A percentile compares a stretch with the other conserved stretches of the same genome.
Conservation (phyloP, 2,329 filamentous ascomycete species). For the Didymella arachidicola region DNA sequence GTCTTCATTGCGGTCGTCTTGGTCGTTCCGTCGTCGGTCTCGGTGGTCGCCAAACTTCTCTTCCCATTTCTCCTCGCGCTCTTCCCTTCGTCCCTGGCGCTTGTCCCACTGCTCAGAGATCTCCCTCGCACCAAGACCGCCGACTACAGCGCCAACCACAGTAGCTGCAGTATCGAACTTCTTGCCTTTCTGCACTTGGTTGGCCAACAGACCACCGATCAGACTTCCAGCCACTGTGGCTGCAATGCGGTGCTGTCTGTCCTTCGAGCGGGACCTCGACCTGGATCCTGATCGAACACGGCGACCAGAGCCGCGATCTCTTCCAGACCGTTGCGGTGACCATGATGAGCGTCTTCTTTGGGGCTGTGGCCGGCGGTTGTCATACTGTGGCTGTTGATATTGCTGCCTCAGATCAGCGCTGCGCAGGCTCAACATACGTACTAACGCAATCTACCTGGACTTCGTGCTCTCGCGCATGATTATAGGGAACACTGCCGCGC, state of each 20-base stretch:
- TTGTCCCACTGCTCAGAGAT: conserved; percentile 36
- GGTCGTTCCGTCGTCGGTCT: conserved; percentile 14
- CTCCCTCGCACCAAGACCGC: conserved; percentile 44
- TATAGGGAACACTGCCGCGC: conserved; percentile 23
- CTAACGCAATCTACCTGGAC: conserved; percentile 26
- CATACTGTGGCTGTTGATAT: conserved; percentile 19
- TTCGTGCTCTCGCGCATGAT: conserved; percentile 23
- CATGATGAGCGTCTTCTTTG: conserved; percentile 38
- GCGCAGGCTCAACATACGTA: neutral
- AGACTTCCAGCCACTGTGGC: conserved; percentile 45
- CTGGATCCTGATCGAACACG: conserved; percentile 23
- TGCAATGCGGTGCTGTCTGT: conserved; percentile 33
- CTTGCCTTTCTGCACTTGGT: conserved; percentile 33
- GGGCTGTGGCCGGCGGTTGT: conserved; percentile 27
- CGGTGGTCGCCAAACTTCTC: conserved; percentile 14
- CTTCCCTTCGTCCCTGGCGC: conserved; percentile 18
- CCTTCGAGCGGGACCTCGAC: conserved; percentile 31
- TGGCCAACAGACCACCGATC: conserved; percentile 45
- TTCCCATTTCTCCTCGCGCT: conserved; percentile 23
- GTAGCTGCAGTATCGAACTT: conserved; percentile 43
- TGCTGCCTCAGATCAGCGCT: conserved; percentile 16
- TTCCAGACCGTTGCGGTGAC: conserved; percentile 38
- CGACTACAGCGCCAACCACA: conserved; percentile 46
- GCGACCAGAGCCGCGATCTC: conserved; percentile 22
- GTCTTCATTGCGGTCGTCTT: conserved; percentile 4